Percentiles rank a stretch among this genome's conserved stretches.
Conservation (phyloP, 495 filamentous ascomycete species). For the Talaromyces proteolyticus region DNA sequence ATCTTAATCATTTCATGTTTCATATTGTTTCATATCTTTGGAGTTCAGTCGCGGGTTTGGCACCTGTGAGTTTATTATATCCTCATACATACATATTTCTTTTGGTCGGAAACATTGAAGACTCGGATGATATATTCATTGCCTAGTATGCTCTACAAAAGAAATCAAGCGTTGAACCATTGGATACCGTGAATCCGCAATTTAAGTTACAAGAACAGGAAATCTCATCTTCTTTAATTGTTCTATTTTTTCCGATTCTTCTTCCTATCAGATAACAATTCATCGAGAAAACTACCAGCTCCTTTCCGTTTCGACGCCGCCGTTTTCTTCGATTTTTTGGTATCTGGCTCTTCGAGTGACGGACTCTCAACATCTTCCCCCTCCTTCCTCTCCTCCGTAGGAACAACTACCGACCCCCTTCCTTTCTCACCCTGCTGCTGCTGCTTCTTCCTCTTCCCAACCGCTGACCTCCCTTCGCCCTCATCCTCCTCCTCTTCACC, state of each 20-base stretch:
- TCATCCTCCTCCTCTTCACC: slow-evolving; percentile 12
- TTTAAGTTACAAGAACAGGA: too few relatives aligned
- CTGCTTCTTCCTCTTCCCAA: slow-evolving; percentile 41
- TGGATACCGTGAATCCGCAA: too few relatives aligned
- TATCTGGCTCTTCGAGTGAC: slow-evolving; percentile 2
- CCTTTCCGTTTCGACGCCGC: slow-evolving; percentile 5
- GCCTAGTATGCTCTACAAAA: too few relatives aligned
- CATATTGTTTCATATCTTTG: background rate
- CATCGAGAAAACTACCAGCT: slow-evolving; percentile 40
- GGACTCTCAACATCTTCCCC: slow-evolving; percentile 7
- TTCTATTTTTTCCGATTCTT: slow-evolving; percentile 50
- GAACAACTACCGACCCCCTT: background rate
- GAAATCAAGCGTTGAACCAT: too few relatives aligned
- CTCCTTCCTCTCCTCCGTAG: slow-evolving; percentile 2
- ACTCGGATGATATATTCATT: too few relatives aligned
- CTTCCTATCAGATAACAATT: slow-evolving; percentile 41
- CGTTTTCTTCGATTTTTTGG: slow-evolving; percentile 1
- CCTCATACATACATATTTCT: slow-evolving; percentile 11
- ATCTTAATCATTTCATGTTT: too few relatives aligned
- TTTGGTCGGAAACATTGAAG: slow-evolving; percentile 11
- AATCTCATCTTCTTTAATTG: slow-evolving; percentile 23
- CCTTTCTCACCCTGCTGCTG: slow-evolving; percentile 24
- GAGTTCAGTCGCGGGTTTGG: background rate
- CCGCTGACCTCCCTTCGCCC: slow-evolving; percentile 52
- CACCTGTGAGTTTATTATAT: background rate